Evolutionary conservation across 352 stramenopile species (phyloP), one percentile per base, ranked within the genome.

Genomic region (Pythium volutum): DNA sequence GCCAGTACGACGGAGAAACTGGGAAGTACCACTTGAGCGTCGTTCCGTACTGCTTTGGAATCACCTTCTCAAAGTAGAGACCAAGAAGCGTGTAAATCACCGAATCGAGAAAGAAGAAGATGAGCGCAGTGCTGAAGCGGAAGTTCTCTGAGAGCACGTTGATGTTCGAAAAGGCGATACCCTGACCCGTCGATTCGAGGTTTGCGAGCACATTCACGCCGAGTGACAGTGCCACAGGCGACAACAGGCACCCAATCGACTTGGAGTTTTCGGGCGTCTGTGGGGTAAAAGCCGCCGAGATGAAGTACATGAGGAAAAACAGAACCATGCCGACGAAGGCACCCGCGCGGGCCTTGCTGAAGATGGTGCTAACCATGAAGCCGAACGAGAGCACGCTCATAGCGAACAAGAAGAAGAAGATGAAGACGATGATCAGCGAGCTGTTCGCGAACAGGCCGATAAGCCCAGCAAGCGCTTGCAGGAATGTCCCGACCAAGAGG

Each of bases 21-120:
- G 82, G 77, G 59, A 99, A 98, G 70, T 97, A 97, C 83, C 89
- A 98, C 3, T 84, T 88, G 23, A 92, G 72, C 0, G 71, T 55
- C 20, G 93, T 81, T 15, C 96, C 96, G 53, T 95, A 98, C 53
- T 98, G 88, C 43, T 87, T 90, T 4, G 96, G 96, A 18, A 97
- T 67, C 11, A 98, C 89, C 47, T 88, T 77, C 50, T 97, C 93
- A 4, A 98, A 78, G 73, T 98, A 98, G 45, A 73, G 71, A 0
- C 81, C 93, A 1, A 98, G 25, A 15, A 91, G 4, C 39, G 81
- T 69, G 66, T 97, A 98, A 16, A 98, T 33, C 23, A 97, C 31
- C 2, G 81, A 85, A 61, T 98, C 93, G 0, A 98, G 20, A 10
- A 96, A 29, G 45, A 98, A 79, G 74, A 98, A 93, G 47, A 64